Evolutionary conservation across 805 yeast species (phyloP).

Genomic region (Ogataea polymorpha): DNA sequence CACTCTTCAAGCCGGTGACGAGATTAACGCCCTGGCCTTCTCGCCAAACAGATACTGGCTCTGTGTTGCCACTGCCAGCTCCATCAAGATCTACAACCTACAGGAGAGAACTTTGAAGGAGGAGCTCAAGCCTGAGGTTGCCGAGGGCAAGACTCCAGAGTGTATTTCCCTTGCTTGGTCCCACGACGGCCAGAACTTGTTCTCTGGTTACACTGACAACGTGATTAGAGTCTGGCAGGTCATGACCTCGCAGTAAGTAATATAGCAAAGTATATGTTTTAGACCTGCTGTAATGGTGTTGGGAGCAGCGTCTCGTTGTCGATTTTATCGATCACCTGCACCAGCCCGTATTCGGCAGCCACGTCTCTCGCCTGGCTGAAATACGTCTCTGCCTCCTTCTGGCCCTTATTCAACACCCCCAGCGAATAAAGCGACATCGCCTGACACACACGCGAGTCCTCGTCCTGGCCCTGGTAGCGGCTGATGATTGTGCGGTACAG

Average conservation of each 20-base stretch:
- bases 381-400: conserved; percentile 54
- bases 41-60: conserved; percentile 99
- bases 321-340: conserved; percentile 58
- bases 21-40: conserved; percentile 97
- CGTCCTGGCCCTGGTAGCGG: conserved; percentile 4
- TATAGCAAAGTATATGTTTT: conserved; percentile 14
- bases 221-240: conserved; percentile 99
- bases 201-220: conserved; percentile 99
- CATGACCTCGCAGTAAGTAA: conserved; percentile 67
- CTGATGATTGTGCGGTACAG: conserved; percentile 22
- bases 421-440: conserved; percentile 82
- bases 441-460: conserved; percentile 25
- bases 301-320: conserved; percentile 50
- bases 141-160: conserved; percentile 96
- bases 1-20: conserved; percentile 94
- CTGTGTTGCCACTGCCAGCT: conserved; percentile 98
- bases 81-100: conserved; percentile 97
- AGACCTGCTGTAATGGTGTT: not conserved
- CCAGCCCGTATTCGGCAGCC: conserved; percentile 64
- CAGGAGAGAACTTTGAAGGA: conserved; percentile 92
- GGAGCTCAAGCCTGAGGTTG: conserved; percentile 97
- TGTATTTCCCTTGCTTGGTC: conserved; percentile 99
- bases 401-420: conserved; percentile 73
- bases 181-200: conserved; percentile 98
- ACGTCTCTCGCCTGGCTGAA: conserved; percentile 68